These are phyloP conservation scores for Aegilops bicornis DNA, from an alignment of 176 grass and related monocot genomes.

Conservation along the genomic window DNA sequence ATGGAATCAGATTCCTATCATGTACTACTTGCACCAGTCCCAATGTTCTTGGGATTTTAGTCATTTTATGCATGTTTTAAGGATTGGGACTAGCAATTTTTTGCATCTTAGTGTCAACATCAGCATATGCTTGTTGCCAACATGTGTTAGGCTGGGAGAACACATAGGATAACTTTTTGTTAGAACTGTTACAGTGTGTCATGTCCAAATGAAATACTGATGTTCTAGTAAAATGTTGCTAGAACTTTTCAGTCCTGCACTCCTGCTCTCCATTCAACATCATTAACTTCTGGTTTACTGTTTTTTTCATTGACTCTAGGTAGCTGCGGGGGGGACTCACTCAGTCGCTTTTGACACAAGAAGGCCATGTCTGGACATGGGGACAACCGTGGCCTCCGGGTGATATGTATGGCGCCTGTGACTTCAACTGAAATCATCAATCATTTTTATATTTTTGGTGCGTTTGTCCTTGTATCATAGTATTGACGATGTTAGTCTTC, in stretches of 20 bases:
- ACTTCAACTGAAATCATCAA: conserved; percentile 11
- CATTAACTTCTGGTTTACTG: conserved; percentile 2
- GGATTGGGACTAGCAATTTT: conserved; percentile 31
- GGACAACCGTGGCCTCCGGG: conserved; percentile 98
- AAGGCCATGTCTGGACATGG: conserved; percentile 96
- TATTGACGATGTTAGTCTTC: background rate
- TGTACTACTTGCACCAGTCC: background rate
- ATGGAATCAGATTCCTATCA: conserved; percentile 19
- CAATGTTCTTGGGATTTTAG: conserved; percentile 37
- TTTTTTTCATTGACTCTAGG: conserved; percentile 50
- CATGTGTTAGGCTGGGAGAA: background rate
- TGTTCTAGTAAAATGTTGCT: background rate
- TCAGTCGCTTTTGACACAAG: conserved; percentile 89
- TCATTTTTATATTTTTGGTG: background rate
- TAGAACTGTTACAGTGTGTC: background rate
- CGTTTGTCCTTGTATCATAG: conserved; percentile 26
- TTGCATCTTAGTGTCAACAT: conserved; percentile 26
- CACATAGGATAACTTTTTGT: background rate
- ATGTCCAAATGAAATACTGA: background rate
- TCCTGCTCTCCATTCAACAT: background rate
- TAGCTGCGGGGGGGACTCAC: conserved; percentile 97
- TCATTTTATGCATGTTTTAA: background rate
- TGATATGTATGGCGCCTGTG: conserved; percentile 67
- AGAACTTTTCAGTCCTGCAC: background rate
- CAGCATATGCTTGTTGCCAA: conserved; percentile 18